These are phyloP conservation scores for Fennellomyces sp. DNA, from an alignment of 371 early-diverging fungal genomes.

Conservation along the genomic window DNA sequence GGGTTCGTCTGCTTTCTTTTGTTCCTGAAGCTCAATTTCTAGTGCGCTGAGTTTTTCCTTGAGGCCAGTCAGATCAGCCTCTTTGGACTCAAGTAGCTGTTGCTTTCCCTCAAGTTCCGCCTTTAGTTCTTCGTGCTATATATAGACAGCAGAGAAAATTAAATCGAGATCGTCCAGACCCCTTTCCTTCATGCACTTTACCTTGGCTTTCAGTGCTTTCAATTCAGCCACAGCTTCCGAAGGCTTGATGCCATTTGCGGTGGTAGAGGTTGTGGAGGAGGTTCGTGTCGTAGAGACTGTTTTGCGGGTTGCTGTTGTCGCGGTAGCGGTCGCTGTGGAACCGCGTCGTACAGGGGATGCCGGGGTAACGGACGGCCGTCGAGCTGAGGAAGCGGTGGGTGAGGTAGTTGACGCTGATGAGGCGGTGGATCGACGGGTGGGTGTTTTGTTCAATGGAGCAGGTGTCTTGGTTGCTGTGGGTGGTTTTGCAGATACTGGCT, in stretches of 20 bases:
- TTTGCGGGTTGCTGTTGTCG: constrained; percentile 5
- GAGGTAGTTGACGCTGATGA: constrained; percentile 13
- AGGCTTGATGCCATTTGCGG: constrained; percentile 15
- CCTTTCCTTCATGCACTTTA: too few species aligned
- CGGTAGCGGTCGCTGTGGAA: constrained; percentile 1
- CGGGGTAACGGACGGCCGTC: not conserved
- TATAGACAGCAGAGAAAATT: not conserved
- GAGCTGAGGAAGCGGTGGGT: constrained; percentile 14
- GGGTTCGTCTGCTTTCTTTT: not conserved
- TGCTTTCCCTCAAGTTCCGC: constrained; percentile 16
- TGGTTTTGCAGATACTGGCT: not conserved
- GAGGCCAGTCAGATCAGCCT: constrained; percentile 14
- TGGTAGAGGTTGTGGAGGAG: constrained; percentile 9
- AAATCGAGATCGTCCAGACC: too few species aligned
- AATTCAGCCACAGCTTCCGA: constrained; percentile 23
- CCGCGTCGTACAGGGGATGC: constrained; percentile 1
- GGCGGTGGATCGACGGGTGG: constrained; percentile 15
- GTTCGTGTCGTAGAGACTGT: not conserved
- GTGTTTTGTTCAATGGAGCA: not conserved
- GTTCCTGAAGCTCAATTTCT: constrained; percentile 7
- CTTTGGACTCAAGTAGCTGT: constrained; percentile 16
- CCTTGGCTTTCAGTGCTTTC: constrained; percentile 22
- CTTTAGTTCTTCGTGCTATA: constrained; percentile 18
- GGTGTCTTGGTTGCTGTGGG: constrained; percentile 15
- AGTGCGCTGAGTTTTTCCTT: constrained; percentile 12